Conservation (phyloP, 306 rosid genomes). For the Ceratonia siliqua region DNA sequence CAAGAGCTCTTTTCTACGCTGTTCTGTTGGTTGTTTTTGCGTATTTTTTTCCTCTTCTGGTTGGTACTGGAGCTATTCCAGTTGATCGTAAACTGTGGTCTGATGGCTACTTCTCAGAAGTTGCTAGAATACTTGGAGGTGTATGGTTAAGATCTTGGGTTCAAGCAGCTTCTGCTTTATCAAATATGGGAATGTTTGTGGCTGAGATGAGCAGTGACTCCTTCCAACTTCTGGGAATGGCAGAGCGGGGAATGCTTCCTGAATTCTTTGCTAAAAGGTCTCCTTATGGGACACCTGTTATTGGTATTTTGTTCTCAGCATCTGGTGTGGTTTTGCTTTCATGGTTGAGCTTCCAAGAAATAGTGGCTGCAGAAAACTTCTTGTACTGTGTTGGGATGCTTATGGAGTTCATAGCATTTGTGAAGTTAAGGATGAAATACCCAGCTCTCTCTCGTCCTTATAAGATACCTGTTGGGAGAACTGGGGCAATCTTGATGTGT, state of each 20-base stretch:
- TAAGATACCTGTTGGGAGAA: conserved; percentile 54
- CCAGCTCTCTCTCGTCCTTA: conserved; percentile 53
- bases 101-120: conserved; percentile 69
- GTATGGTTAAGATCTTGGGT: conserved; percentile 66
- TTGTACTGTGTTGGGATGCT: conserved; percentile 73
- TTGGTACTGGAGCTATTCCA: conserved; percentile 58
- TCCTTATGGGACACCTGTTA: conserved; percentile 53
- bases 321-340: conserved; percentile 62
- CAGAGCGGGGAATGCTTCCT: conserved; percentile 64
- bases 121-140: conserved; percentile 59
- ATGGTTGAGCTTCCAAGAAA: conserved; percentile 77
- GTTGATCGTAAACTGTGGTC: conserved; percentile 48
- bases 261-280: conserved; percentile 56
- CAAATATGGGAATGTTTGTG: conserved; percentile 73
- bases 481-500: conserved; percentile 58
- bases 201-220: conserved; percentile 77
- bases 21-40: conserved; percentile 55
- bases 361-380: conserved; percentile 67
- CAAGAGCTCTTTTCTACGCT: conserved; percentile 59
- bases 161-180: conserved; percentile 63
- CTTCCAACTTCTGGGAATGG: conserved; percentile 73
- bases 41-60: conserved; percentile 57
- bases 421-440: conserved; percentile 48
- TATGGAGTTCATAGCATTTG: conserved; percentile 66
- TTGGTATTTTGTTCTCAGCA: conserved; percentile 64